A percentile compares a stretch with the other conserved stretches of the same genome.
Conservation (phyloP, 1,284 basidiomycete genomes). For the Ceratobasidium sp. region DNA sequence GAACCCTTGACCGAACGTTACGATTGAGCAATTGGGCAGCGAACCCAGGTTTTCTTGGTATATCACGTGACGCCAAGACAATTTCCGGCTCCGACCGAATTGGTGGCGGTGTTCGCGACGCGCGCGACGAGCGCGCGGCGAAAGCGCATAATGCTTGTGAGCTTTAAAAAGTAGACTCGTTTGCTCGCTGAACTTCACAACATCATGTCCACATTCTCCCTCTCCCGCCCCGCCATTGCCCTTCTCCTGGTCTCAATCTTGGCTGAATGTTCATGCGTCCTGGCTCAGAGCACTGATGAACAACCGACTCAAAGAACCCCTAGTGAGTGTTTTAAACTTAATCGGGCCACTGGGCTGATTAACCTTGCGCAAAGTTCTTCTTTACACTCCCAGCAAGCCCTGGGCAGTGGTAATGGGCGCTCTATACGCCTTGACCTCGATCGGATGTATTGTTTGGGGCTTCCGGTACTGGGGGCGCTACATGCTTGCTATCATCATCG, state of each 20-base stretch:
- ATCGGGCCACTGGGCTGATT: neutral
- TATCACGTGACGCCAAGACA: neutral
- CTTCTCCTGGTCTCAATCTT: neutral
- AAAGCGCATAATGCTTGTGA: neutral
- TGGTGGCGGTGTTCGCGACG: neutral
- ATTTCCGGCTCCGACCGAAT: neutral
- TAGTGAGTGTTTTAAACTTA: neutral
- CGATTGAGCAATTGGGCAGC: neutral
- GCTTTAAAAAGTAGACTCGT: neutral
- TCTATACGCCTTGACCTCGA: neutral
- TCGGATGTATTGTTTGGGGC: slow-evolving; percentile 2
- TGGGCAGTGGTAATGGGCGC: neutral
- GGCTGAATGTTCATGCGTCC: neutral
- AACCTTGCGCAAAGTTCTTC: neutral
- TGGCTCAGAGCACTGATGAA: neutral
- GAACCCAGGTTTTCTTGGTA: neutral
- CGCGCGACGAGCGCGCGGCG: neutral
- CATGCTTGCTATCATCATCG: slow-evolving; percentile 71
- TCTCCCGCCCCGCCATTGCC: neutral
- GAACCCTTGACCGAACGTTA: neutral
- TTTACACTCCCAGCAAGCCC: slow-evolving; percentile 11
- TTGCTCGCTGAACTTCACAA: neutral
- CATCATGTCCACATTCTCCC: neutral
- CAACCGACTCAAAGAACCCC: neutral
- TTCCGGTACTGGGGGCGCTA: slow-evolving; percentile 49